Evolutionary conservation across 2,329 filamentous ascomycete species (phyloP).

Genomic region (Rutstroemia sp.): DNA sequence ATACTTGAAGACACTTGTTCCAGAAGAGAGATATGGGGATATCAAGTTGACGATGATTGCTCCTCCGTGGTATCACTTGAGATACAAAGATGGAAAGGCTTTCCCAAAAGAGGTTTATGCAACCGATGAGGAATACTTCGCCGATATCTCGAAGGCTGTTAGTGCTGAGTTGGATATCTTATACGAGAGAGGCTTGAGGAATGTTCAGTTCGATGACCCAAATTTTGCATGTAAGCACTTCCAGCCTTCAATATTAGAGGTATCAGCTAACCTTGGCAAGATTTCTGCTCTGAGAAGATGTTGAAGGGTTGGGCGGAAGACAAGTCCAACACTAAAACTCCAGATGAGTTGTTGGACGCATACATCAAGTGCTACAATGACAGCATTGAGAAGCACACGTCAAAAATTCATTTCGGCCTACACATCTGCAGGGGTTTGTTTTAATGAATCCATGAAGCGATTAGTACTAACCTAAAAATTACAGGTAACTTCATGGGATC

Average conservation of each 20-base stretch:
- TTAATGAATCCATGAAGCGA: no score
- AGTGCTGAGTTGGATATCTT: constrained; percentile 44
- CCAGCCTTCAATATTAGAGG: no score
- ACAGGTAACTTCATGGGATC: constrained; percentile 55
- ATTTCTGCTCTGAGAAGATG: constrained; percentile 70
- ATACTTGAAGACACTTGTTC: constrained; percentile 50
- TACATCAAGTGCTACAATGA: constrained; percentile 76
- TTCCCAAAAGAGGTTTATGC: constrained; percentile 44
- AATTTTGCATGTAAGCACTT: constrained; percentile 42
- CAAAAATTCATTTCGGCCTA: constrained; percentile 69
- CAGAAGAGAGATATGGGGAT: constrained; percentile 53
- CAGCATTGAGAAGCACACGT: constrained; percentile 53
- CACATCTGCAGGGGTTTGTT: constrained; percentile 55
- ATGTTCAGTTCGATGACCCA: constrained; percentile 49
- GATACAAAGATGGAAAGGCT: constrained; percentile 45
- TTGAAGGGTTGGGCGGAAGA: constrained; percentile 47
- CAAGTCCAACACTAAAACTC: constrained; percentile 60
- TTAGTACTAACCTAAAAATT: no score
- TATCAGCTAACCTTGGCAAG: no score
- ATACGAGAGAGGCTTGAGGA: constrained; percentile 45
- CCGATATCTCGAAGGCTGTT: constrained; percentile 46
- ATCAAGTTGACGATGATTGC: constrained; percentile 65
- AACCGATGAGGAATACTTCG: constrained; percentile 45
- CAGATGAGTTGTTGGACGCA: constrained; percentile 63
- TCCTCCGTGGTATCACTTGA: constrained; percentile 63